phyloP scores from a whole-genome alignment of 345 rosid species.

The Rhodamnia rubescens region DNA sequence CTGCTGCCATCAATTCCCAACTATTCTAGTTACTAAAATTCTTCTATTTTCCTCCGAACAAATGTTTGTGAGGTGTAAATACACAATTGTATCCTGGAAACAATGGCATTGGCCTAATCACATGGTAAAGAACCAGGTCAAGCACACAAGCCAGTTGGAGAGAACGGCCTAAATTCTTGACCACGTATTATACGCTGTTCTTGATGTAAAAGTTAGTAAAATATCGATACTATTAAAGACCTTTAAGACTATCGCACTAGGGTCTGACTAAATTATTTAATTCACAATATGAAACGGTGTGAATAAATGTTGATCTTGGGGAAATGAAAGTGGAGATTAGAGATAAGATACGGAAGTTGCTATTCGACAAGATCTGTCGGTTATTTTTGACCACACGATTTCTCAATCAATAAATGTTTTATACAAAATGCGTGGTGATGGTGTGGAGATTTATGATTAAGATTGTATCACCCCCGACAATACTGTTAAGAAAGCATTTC shows the following conservation, averaged over 20 bases:
- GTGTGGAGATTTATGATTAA: too few relatives aligned
- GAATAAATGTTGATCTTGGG: background rate
- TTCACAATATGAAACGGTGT: background rate
- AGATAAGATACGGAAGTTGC: background rate
- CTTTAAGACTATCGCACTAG: background rate
- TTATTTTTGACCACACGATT: too few relatives aligned
- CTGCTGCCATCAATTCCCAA: background rate
- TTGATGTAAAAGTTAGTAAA: background rate
- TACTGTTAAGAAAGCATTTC: too few relatives aligned
- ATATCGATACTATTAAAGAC: background rate
- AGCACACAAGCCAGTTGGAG: background rate
- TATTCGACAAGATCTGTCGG: too few relatives aligned
- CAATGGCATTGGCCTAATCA: background rate
- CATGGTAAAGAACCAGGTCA: background rate
- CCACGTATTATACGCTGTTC: background rate
- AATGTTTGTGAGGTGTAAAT: background rate
- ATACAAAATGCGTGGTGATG: accelerated
- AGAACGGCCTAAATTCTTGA: too few relatives aligned
- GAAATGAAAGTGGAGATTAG: background rate
- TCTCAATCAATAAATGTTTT: too few relatives aligned
- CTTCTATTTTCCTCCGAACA: background rate
- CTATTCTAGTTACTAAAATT: background rate
- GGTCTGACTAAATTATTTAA: background rate
- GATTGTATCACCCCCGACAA: too few relatives aligned
- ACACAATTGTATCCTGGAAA: background rate